A percentile compares a stretch with the other conserved stretches of the same genome.
phyloP scores from a whole-genome alignment of 495 filamentous ascomycete species.

The Penicillium goetzii region DNA sequence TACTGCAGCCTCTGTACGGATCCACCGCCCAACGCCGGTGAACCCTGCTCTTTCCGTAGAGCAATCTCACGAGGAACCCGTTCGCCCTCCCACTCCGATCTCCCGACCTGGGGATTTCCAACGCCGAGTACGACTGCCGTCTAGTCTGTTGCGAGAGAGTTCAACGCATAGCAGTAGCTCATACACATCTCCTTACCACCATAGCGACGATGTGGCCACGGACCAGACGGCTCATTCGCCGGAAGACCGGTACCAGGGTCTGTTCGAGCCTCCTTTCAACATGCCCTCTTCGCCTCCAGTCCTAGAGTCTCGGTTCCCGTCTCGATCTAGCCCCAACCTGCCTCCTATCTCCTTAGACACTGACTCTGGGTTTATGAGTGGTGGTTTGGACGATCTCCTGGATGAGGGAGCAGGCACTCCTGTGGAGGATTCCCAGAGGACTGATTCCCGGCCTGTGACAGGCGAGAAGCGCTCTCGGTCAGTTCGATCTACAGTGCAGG shows the following conservation, averaged over 20 bases:
- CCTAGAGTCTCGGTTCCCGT: slow-evolving; percentile 57
- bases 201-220: slow-evolving; percentile 42
- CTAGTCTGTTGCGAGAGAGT: slow-evolving; percentile 51
- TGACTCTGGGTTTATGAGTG: slow-evolving; percentile 85
- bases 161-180: slow-evolving; percentile 38
- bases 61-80: slow-evolving; percentile 70
- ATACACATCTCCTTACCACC: slow-evolving; percentile 54
- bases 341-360: slow-evolving; percentile 62
- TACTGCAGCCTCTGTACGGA: slow-evolving; percentile 84
- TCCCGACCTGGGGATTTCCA: slow-evolving; percentile 46
- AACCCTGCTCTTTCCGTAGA: slow-evolving; percentile 54
- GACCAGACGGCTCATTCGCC: slow-evolving; percentile 45
- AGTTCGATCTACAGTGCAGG: slow-evolving; percentile 43
- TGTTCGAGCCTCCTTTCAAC: slow-evolving; percentile 55
- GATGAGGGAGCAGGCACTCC: slow-evolving; percentile 54
- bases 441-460: slow-evolving; percentile 42
- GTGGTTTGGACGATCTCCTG: slow-evolving; percentile 62
- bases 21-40: slow-evolving; percentile 73
- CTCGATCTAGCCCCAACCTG: slow-evolving; percentile 73
- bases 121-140: slow-evolving; percentile 38
- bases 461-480: slow-evolving; percentile 47
- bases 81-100: slow-evolving; percentile 82
- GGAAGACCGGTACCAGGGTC: slow-evolving; percentile 53
- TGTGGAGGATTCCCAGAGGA: slow-evolving; percentile 37
- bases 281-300: slow-evolving; percentile 83